Conservation (phyloP, 495 filamentous ascomycete species). For the Aspergillus bridgeri region DNA sequence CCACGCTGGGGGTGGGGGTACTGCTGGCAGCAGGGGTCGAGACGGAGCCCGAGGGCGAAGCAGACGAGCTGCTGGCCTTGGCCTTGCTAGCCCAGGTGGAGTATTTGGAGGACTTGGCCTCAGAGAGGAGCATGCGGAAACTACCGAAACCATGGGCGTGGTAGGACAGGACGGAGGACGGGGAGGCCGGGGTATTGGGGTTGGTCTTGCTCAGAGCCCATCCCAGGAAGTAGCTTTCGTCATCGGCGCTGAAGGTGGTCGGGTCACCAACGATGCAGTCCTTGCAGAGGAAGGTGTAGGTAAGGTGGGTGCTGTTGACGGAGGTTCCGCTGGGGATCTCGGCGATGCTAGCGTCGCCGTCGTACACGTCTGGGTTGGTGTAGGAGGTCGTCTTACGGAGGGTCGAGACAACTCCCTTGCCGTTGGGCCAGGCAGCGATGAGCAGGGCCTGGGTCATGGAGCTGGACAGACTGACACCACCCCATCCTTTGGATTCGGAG, state of each 20-base stretch:
- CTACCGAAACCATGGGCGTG: slow-evolving; percentile 34
- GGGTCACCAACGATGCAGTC: slow-evolving; percentile 25
- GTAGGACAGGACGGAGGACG: slow-evolving; percentile 19
- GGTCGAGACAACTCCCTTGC: slow-evolving; percentile 26
- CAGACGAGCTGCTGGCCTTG: slow-evolving; percentile 1
- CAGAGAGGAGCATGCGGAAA: slow-evolving; percentile 25
- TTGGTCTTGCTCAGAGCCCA: slow-evolving; percentile 25
- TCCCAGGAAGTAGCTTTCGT: slow-evolving; percentile 22
- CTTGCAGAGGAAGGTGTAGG: slow-evolving; percentile 38
- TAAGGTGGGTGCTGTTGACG: slow-evolving; percentile 32
- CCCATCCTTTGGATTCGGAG: slow-evolving; percentile 23
- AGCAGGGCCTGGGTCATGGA: slow-evolving; percentile 38
- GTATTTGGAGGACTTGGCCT: slow-evolving; percentile 26
- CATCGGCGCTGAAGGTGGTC: slow-evolving; percentile 16
- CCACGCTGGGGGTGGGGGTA: slow-evolving; percentile 10
- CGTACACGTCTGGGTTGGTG: slow-evolving; percentile 14
- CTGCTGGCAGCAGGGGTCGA: slow-evolving; percentile 4
- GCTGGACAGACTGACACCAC: slow-evolving; percentile 26
- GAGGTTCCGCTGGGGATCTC: slow-evolving; percentile 34
- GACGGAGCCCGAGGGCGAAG: slow-evolving; percentile 9
- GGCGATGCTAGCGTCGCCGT: slow-evolving; percentile 20
- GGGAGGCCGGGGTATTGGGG: slow-evolving; percentile 16
- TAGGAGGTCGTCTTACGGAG: slow-evolving; percentile 32
- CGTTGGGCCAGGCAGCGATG: slow-evolving; percentile 35
- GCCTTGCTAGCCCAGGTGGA: slow-evolving; percentile 27